These are phyloP conservation scores for Paecilomyces sp. DNA, from an alignment of 2,329 filamentous ascomycete species.

Conservation along the genomic window DNA sequence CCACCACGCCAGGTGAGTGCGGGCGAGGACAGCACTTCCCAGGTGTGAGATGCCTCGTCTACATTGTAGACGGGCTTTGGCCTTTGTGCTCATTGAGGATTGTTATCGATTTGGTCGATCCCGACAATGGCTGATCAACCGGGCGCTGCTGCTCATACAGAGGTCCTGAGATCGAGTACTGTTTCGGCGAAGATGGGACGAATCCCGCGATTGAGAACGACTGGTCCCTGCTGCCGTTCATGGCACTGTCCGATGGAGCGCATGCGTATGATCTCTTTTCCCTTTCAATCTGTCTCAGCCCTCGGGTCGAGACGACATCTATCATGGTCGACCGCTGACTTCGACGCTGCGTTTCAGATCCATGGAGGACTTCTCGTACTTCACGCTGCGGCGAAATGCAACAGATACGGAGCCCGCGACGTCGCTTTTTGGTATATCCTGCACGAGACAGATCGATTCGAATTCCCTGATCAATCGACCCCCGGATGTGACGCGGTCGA, in stretches of 20 bases:
- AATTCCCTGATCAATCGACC: constrained; percentile 69
- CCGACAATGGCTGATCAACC: constrained; percentile 1
- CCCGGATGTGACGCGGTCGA: constrained; percentile 88
- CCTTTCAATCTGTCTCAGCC: neutral
- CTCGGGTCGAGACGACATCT: too few species aligned
- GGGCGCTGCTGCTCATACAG: constrained; percentile 27
- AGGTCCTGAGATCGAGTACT: constrained; percentile 88
- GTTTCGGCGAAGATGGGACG: constrained; percentile 71
- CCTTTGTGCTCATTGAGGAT: neutral
- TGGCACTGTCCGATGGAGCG: constrained; percentile 92
- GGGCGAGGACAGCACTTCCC: neutral
- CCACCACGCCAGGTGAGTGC: constrained; percentile 59
- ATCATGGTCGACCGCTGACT: neutral
- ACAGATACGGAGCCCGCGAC: constrained; percentile 50
- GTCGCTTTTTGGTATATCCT: constrained; percentile 92
- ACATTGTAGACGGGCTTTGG: neutral
- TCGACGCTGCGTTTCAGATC: constrained; percentile 45
- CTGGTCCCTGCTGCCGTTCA: constrained; percentile 89
- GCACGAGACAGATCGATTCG: constrained; percentile 83
- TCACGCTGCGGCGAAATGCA: constrained; percentile 66
- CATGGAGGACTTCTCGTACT: constrained; percentile 96
- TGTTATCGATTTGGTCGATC: neutral
- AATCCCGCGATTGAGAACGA: constrained; percentile 80
- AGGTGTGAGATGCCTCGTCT: neutral
- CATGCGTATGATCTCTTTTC: constrained; percentile 61